Evolutionary conservation across 2,329 filamentous ascomycete genomes (phyloP).

Genomic region (Aspergillus pseudoterreus): DNA sequence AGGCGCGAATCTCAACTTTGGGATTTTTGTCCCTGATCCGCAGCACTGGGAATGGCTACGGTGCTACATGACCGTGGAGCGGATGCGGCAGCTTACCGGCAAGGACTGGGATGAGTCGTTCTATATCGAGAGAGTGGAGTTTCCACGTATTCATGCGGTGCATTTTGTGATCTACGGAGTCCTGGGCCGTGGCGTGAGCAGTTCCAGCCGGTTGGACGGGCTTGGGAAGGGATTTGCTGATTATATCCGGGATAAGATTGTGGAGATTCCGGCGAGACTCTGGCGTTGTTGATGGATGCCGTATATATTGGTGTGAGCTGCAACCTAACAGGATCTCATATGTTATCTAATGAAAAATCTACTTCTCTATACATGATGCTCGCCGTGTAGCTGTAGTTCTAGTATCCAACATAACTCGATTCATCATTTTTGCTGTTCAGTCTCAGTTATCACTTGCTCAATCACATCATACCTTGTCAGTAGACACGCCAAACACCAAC

Average conservation of each 20-base stretch:
- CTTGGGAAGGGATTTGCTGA: constrained; percentile 54
- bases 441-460: no score
- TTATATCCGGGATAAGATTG: constrained; percentile 45
- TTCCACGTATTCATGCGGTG: constrained; percentile 44
- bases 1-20: constrained; percentile 41
- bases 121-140: constrained; percentile 48
- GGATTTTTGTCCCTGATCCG: constrained; percentile 31
- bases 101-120: constrained; percentile 44
- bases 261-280: constrained; percentile 34
- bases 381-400: no score
- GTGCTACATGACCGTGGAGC: constrained; percentile 37
- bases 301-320: no score
- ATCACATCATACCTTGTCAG: no score
- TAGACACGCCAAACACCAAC: neutral
- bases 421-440: no score
- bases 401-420: no score
- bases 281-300: no score
- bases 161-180: constrained; percentile 51
- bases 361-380: no score
- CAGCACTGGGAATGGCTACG: constrained; percentile 35
- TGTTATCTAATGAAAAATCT: no score
- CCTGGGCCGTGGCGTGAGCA: constrained; percentile 47
- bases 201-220: constrained; percentile 45
- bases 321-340: no score
- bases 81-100: constrained; percentile 40